phyloP scores from a whole-genome alignment of 1,284 basidiomycete species.

The Malassezia sp. region DNA sequence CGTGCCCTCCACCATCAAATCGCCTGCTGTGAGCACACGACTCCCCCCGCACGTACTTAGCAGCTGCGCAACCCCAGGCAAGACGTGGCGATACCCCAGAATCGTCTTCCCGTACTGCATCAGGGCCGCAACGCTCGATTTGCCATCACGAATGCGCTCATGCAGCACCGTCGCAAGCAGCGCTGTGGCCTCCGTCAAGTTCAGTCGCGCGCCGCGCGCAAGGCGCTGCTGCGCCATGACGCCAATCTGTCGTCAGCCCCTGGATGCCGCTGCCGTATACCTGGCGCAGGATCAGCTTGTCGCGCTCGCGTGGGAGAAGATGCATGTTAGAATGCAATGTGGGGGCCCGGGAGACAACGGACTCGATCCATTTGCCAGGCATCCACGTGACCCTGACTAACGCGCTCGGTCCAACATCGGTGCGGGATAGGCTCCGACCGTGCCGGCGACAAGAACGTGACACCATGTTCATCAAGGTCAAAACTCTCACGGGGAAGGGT shows the following conservation, averaged over 20 bases:
- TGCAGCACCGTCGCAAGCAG: conserved; percentile 83
- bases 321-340: conserved; percentile 25
- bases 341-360: too few relatives aligned
- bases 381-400: too few relatives aligned
- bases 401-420: too few relatives aligned
- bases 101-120: conserved; percentile 66
- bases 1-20: conserved; percentile 45
- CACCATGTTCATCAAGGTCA: conserved; percentile 45
- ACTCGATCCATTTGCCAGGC: too few relatives aligned
- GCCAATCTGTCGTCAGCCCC: too few relatives aligned
- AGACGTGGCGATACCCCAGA: conserved; percentile 79
- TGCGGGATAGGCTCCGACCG: too few relatives aligned
- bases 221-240: conserved; percentile 82
- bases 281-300: conserved; percentile 39
- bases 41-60: conserved; percentile 65
- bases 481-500: conserved; percentile 91
- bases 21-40: conserved; percentile 14
- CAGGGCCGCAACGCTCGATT: conserved; percentile 71
- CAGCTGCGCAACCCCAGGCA: conserved; percentile 53
- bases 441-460: too few relatives aligned
- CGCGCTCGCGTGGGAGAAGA: conserved; percentile 39
- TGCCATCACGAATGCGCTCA: conserved; percentile 87
- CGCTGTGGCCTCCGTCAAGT: conserved; percentile 74
- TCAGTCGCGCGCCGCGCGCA: conserved; percentile 75
- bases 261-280: too few relatives aligned